phyloP scores from a whole-genome alignment of 2,329 filamentous ascomycete species.

The Hortaea sp. region DNA sequence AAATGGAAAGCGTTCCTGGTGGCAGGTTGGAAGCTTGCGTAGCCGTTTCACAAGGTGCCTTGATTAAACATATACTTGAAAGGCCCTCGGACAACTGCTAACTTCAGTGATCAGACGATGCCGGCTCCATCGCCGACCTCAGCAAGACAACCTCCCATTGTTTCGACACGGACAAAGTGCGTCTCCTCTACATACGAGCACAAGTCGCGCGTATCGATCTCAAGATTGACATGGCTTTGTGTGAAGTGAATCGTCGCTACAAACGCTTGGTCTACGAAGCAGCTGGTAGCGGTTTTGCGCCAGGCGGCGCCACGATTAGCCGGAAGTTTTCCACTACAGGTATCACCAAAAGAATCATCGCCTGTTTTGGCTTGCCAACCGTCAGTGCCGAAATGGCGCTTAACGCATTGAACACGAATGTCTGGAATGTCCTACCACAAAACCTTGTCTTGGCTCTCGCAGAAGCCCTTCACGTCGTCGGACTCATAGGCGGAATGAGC shows the following conservation, averaged over 20 bases:
- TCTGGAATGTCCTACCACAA: conserved; percentile 11
- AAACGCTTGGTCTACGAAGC: conserved; percentile 20
- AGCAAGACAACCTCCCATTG: conserved; percentile 21
- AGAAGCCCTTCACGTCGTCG: conserved; percentile 12
- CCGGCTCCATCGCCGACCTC: conserved; percentile 20
- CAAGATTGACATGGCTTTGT: conserved; percentile 26
- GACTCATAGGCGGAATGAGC: conserved; percentile 12
- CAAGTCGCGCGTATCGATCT: conserved; percentile 26
- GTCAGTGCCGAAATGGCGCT: conserved; percentile 11
- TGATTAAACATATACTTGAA: not conserved
- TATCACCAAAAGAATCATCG: conserved; percentile 15
- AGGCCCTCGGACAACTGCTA: not conserved
- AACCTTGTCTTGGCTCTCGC: conserved; percentile 11
- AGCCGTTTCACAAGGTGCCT: conserved; percentile 16
- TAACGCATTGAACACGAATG: conserved; percentile 12
- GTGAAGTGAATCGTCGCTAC: conserved; percentile 24
- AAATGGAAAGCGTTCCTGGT: conserved; percentile 15
- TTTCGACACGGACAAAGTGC: conserved; percentile 25
- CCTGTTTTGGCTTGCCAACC: conserved; percentile 15
- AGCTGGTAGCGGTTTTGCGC: conserved; percentile 8
- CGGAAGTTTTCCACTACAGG: conserved; percentile 15
- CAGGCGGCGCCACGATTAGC: conserved; percentile 11
- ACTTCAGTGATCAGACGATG: conserved; percentile 18
- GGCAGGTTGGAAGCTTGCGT: conserved; percentile 17
- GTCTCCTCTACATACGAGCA: conserved; percentile 25